Percentiles rank a stretch among this genome's conserved stretches.
phyloP scores from a whole-genome alignment of 768 basidiomycete genomes.

The Phlegmacium glaucopus region DNA sequence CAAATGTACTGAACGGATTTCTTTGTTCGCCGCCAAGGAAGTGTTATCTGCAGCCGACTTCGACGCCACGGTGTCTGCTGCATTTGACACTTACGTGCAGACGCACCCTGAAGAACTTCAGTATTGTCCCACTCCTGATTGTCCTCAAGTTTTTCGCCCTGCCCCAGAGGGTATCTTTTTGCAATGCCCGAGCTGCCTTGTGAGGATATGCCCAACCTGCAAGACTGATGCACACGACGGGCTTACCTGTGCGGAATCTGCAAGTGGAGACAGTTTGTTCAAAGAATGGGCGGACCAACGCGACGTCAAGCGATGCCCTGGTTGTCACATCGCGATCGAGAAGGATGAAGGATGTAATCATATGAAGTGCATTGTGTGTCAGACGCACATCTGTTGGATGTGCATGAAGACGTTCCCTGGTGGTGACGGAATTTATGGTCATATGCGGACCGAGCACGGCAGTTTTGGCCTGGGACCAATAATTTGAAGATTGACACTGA shows the following conservation, averaged over 20 bases:
- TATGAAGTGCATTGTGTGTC: constrained; percentile 72
- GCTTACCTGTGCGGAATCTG: constrained; percentile 57
- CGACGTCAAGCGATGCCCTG: constrained; percentile 73
- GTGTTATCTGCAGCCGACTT: constrained; percentile 53
- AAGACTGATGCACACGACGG: constrained; percentile 58
- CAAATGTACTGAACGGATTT: constrained; percentile 53
- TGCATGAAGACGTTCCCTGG: constrained; percentile 68
- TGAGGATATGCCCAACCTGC: constrained; percentile 67
- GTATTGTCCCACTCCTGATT: constrained; percentile 80
- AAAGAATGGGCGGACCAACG: constrained; percentile 58
- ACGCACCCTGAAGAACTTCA: constrained; percentile 58
- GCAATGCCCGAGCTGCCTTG: constrained; percentile 69
- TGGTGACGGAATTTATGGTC: constrained; percentile 71
- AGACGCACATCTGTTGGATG: constrained; percentile 80
- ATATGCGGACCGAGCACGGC: constrained; percentile 70
- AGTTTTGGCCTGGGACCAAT: constrained; percentile 45
- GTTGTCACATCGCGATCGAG: constrained; percentile 69
- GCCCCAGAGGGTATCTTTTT: constrained; percentile 47
- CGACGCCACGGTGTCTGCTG: constrained; percentile 50
- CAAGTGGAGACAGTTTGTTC: constrained; percentile 55
- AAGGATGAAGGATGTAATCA: constrained; percentile 78
- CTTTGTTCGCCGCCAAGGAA: constrained; percentile 46
- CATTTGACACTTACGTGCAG: constrained; percentile 61
- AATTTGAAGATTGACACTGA: constrained; percentile 1
- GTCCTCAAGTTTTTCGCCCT: constrained; percentile 66